These are phyloP conservation scores for Coniosporium tulheliwenetii DNA, from an alignment of 2,329 filamentous ascomycete genomes.

Conservation along the genomic window DNA sequence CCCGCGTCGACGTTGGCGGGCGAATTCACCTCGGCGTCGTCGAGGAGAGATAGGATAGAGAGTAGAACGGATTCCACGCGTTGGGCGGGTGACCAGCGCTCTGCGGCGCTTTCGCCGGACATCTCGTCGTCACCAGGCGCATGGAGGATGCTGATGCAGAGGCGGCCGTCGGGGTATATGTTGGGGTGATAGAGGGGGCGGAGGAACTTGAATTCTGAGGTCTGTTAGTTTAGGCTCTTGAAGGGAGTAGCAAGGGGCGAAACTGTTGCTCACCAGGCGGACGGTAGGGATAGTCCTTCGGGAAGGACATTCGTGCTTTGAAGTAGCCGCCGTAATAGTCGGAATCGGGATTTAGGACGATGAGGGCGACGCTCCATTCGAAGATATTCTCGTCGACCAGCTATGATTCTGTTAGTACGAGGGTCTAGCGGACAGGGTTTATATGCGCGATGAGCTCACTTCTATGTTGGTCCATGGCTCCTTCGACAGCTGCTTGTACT, in stretches of 20 bases:
- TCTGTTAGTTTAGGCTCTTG: background rate
- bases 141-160: constrained; percentile 96
- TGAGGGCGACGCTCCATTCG: constrained; percentile 74
- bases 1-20: constrained; percentile 91
- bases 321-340: constrained; percentile 89
- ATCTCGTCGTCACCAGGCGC: constrained; percentile 81
- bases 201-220: constrained; percentile 64
- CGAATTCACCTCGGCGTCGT: constrained; percentile 85
- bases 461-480: constrained; percentile 93
- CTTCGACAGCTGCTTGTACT: constrained; percentile 66
- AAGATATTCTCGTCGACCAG: constrained; percentile 71
- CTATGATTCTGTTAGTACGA: constrained; percentile 9
- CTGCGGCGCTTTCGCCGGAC: constrained; percentile 77
- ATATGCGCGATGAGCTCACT: constrained; percentile 29
- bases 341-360: constrained; percentile 85
- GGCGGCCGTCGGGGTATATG: constrained; percentile 74
- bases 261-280: constrained; percentile 44
- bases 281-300: constrained; percentile 73
- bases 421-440: too few species aligned
- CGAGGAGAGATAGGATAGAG: constrained; percentile 78
- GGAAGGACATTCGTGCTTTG: constrained; percentile 78
- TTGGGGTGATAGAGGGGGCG: constrained; percentile 80
- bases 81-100: constrained; percentile 89
- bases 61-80: constrained; percentile 90
- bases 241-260: background rate